Percentiles rank a stretch among this genome's conserved stretches.
phyloP scores from a whole-genome alignment of 2,329 filamentous ascomycete genomes.

The Didymellaceae sp. region DNA sequence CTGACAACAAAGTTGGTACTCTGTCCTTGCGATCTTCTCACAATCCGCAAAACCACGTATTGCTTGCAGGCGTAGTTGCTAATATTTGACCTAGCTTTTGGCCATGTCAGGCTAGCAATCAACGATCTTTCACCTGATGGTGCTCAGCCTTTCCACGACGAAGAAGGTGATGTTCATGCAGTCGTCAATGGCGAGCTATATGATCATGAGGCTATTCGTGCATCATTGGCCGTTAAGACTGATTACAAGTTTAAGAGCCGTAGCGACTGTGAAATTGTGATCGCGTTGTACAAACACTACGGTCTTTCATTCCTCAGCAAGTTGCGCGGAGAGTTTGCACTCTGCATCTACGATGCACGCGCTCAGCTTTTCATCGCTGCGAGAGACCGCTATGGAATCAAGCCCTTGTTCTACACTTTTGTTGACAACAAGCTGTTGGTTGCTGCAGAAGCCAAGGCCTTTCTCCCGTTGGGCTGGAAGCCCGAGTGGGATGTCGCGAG shows the following conservation, averaged over 20 bases:
- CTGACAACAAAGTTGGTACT: conserved; percentile 51
- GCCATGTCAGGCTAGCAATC: conserved; percentile 32
- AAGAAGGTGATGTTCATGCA: conserved; percentile 53
- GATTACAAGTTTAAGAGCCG: conserved; percentile 54
- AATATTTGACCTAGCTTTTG: conserved; percentile 21
- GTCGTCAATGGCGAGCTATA: conserved; percentile 67
- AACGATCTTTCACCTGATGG: conserved; percentile 29
- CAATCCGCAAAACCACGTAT: neutral
- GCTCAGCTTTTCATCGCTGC: conserved; percentile 52
- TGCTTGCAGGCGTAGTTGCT: conserved; percentile 1
- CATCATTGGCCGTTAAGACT: conserved; percentile 34
- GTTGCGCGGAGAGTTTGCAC: conserved; percentile 62
- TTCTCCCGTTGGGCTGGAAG: conserved; percentile 58
- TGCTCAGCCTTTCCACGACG: conserved; percentile 30
- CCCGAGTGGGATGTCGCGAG: conserved; percentile 60
- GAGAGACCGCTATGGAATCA: conserved; percentile 64
- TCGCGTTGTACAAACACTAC: conserved; percentile 56
- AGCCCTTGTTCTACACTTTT: conserved; percentile 61
- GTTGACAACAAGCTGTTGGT: conserved; percentile 52
- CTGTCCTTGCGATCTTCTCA: conserved; percentile 10
- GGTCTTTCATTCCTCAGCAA: conserved; percentile 55
- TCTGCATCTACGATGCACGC: conserved; percentile 58
- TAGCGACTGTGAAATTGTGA: conserved; percentile 60
- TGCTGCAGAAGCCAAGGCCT: conserved; percentile 62
- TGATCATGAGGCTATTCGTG: conserved; percentile 56